Evolutionary conservation across 108 stramenopile genomes (phyloP), one percentile per base, ranked within the genome.

Genomic region (Licmophora abbreviata): DNA sequence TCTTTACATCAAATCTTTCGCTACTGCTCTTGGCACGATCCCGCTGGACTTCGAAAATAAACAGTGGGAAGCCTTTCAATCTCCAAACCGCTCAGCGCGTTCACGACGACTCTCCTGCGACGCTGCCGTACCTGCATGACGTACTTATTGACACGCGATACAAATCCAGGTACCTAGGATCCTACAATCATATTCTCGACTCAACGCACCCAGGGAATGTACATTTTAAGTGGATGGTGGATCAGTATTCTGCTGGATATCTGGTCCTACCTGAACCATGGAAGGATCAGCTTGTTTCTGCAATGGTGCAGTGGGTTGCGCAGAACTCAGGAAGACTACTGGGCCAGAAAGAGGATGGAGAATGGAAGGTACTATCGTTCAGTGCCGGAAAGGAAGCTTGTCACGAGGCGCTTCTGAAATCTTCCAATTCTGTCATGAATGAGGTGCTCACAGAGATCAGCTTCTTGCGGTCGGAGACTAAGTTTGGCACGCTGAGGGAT

Each of bases 151-250:
- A 35, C 10, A 38, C 56, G 8, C 47, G 64, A 22, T 67, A 60
- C 25, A 29, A 54, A 30, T 57, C 73, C 10, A 34, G 48, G 12
- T 56, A 69, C 33, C 23, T 79, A 35, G 78, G 56, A 12, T 63
- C 58, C 1, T 79, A 64, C 44, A 28, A 55, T 0, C 10, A 50
- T 2, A 40, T 79, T 14, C 1, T 74, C 3, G 73, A 74, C 23
- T 33, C 61, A 29, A 46, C 57, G 6, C 78, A 79, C 45, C 70
- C 73, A 26, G 78, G 78, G 40, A 79, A 79, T 46, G 33, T 10
- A 6, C 2, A 22, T 30, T 54, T 61, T 58, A 73, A 66, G 6
- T 10, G 37, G 21, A 22, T 69, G 32, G 38, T 62, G 1, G 31
- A 55, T 2, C 27, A 26, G 2, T 55, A 48, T 30, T 33, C 56